A percentile compares a stretch with the other conserved stretches of the same genome.
These are phyloP conservation scores for Monosporozyma unispora DNA, from an alignment of 805 yeast genomes.

Conservation along the genomic window DNA sequence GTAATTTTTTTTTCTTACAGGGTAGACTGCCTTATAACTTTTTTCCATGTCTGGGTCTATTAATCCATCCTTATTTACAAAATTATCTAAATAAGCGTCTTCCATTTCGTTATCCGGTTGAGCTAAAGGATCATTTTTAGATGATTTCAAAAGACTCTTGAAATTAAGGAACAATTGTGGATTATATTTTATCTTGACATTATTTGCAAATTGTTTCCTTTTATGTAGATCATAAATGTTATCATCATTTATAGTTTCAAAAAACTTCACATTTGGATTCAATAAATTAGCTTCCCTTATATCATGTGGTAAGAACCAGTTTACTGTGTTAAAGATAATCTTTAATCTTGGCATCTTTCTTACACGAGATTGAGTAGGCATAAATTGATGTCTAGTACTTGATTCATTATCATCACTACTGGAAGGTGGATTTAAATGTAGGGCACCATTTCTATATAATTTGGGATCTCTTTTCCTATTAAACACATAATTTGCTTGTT, in stretches of 20 bases:
- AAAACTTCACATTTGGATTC: slow-evolving; percentile 21
- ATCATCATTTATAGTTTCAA: slow-evolving; percentile 2
- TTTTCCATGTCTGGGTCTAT: slow-evolving; percentile 26
- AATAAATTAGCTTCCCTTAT: slow-evolving; percentile 14
- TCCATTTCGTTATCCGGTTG: background rate
- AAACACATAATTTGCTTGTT: background rate
- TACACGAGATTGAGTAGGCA: background rate
- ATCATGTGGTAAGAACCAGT: slow-evolving; percentile 10
- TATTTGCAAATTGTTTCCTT: slow-evolving; percentile 3
- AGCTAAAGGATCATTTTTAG: background rate
- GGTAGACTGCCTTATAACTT: slow-evolving; percentile 23
- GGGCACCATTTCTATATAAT: background rate
- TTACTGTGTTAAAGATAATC: background rate
- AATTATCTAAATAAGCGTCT: background rate
- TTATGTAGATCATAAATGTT: slow-evolving; percentile 1
- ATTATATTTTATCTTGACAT: slow-evolving; percentile 21
- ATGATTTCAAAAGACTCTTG: slow-evolving; percentile 8
- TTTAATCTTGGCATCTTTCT: slow-evolving; percentile 3
- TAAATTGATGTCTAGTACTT: background rate
- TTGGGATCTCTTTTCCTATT: background rate
- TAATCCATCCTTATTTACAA: background rate
- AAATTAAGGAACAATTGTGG: slow-evolving; percentile 20
- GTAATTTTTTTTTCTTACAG: slow-evolving; percentile 48
- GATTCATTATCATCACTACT: background rate
- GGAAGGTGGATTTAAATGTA: background rate